phyloP scores from a whole-genome alignment of 805 yeast genomes.

The Starmerella khaoyaiensis region DNA sequence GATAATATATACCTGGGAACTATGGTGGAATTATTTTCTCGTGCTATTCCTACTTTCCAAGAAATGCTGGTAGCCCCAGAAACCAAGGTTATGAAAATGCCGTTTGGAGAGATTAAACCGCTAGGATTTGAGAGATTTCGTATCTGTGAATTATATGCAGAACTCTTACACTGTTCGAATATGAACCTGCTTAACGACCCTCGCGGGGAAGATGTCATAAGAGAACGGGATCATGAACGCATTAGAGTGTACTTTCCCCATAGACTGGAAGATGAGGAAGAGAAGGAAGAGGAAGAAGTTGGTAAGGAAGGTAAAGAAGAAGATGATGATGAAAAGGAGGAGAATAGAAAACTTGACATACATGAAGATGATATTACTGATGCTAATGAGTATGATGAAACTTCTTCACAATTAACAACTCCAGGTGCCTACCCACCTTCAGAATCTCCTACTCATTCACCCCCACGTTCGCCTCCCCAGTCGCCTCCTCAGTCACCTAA shows the following conservation, averaged over 20 bases:
- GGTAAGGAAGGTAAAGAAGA: not conserved
- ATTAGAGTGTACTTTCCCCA: constrained; percentile 31
- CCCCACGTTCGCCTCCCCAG: not conserved
- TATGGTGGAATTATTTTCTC: constrained; percentile 63
- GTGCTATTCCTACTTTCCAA: constrained; percentile 57
- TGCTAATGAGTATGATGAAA: too few relatives aligned
- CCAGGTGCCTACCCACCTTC: too few relatives aligned
- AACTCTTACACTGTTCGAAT: constrained; percentile 90
- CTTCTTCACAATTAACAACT: too few relatives aligned
- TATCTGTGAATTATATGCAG: constrained; percentile 85
- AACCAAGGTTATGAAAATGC: constrained; percentile 37
- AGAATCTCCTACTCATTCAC: too few relatives aligned
- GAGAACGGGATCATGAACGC: constrained; percentile 57
- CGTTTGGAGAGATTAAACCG: constrained; percentile 56
- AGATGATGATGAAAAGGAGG: constrained; percentile 3
- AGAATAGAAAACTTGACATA: too few relatives aligned
- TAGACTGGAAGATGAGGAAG: constrained; percentile 18
- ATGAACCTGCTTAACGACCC: constrained; percentile 81
- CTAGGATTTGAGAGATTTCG: constrained; percentile 86
- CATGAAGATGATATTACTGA: too few relatives aligned
- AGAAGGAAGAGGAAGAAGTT: not conserved
- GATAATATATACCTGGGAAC: constrained; percentile 91
- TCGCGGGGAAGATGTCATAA: constrained; percentile 53
- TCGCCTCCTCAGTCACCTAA: too few relatives aligned
- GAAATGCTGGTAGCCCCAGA: constrained; percentile 39